A percentile compares a stretch with the other conserved stretches of the same genome.
These are phyloP conservation scores for Trypethelium eluteriae DNA, from an alignment of 495 filamentous ascomycete genomes.

Conservation along the genomic window DNA sequence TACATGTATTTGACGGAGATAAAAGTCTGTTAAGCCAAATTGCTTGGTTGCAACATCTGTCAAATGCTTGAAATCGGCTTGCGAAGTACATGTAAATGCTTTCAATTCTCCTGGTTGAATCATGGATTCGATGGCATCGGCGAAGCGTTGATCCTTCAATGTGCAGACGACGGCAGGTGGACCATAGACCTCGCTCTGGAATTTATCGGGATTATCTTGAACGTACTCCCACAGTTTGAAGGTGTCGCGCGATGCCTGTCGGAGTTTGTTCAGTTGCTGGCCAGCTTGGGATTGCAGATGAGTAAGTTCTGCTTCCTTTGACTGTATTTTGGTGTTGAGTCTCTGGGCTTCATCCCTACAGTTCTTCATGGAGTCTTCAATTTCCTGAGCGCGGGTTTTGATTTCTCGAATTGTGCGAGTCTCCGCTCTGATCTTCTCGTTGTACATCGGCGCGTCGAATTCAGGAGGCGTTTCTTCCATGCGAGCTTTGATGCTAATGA, in stretches of 20 bases:
- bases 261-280: constrained; percentile 59
- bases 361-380: constrained; percentile 11
- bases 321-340: constrained; percentile 23
- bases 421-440: constrained; percentile 43
- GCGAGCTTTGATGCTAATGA: constrained; percentile 42
- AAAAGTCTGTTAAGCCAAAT: constrained; percentile 56
- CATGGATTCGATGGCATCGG: constrained; percentile 64
- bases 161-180: constrained; percentile 78
- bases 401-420: constrained; percentile 43
- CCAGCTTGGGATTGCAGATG: constrained; percentile 68
- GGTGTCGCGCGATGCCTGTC: constrained; percentile 51
- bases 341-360: neutral
- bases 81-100: constrained; percentile 68
- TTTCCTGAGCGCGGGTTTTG: constrained; percentile 19
- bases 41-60: constrained; percentile 45
- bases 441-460: constrained; percentile 48
- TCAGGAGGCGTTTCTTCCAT: constrained; percentile 45
- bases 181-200: constrained; percentile 76
- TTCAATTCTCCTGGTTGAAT: constrained; percentile 56
- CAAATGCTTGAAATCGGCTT: constrained; percentile 65
- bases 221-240: constrained; percentile 72
- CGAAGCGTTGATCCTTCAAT: constrained; percentile 65
- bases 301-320: constrained; percentile 31
- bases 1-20: constrained; percentile 43
- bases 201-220: constrained; percentile 57